phyloP scores from a whole-genome alignment of 2,329 filamentous ascomycete genomes.

The Tolypocladium paradoxum region DNA sequence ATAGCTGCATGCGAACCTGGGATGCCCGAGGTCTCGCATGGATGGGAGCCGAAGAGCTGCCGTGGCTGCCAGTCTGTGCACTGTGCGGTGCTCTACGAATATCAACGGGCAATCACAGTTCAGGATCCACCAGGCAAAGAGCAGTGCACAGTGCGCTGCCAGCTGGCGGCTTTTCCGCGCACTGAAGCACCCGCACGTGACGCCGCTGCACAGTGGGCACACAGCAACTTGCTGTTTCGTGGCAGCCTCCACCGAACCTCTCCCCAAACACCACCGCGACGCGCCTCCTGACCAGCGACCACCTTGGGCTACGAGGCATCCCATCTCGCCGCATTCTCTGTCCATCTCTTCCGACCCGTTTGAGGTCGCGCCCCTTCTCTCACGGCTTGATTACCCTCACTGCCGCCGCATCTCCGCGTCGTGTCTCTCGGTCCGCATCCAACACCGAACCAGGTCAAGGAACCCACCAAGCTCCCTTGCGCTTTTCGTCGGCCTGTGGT shows the following conservation, averaged over 20 bases:
- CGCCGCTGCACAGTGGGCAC: neutral
- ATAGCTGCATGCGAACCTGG: neutral
- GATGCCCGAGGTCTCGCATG: neutral
- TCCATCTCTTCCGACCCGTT: neutral
- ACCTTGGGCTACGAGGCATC: neutral
- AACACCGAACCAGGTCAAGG: neutral
- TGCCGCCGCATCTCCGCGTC: neutral
- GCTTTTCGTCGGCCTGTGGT: neutral
- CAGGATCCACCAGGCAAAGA: neutral
- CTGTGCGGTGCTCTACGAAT: neutral
- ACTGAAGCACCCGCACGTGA: neutral
- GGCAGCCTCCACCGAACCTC: neutral
- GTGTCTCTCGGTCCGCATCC: neutral
- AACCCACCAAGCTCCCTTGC: neutral
- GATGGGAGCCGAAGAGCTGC: neutral
- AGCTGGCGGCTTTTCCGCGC: neutral
- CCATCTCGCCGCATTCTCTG: neutral
- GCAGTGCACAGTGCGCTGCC: neutral
- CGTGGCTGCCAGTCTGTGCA: neutral
- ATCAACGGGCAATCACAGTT: neutral
- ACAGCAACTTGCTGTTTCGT: neutral
- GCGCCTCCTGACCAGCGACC: neutral
- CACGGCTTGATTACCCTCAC: neutral
- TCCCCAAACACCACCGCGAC: conserved; percentile 1
- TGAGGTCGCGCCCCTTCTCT: neutral